Conservation (phyloP, 2,329 filamentous ascomycete species). For the Phaeophleospora eucalypticola region DNA sequence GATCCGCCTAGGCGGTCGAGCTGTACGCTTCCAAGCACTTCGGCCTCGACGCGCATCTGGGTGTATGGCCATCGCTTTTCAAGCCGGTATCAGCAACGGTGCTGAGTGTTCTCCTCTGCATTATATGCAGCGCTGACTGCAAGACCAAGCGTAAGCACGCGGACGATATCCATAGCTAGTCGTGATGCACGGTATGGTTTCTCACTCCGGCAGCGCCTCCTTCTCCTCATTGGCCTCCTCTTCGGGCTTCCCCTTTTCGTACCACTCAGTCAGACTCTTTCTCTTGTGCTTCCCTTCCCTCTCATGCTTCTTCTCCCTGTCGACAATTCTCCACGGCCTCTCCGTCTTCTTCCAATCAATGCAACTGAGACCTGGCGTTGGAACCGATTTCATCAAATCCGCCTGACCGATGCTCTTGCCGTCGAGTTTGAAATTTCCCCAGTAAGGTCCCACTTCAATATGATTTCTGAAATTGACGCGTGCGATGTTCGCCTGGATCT, state of each 20-base stretch:
- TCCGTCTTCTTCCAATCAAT: slow-evolving; percentile 36
- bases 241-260: slow-evolving; percentile 9
- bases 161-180: too few relatives aligned
- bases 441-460: slow-evolving; percentile 34
- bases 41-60: too few relatives aligned
- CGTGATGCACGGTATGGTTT: too few relatives aligned
- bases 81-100: too few relatives aligned
- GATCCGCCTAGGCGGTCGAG: too few relatives aligned
- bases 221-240: neutral
- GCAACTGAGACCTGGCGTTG: slow-evolving; percentile 37
- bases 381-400: slow-evolving; percentile 39
- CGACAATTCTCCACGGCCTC: slow-evolving; percentile 32
- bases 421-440: slow-evolving; percentile 30
- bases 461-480: slow-evolving; percentile 40
- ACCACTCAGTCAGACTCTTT: slow-evolving; percentile 32
- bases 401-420: slow-evolving; percentile 28
- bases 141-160: too few relatives aligned
- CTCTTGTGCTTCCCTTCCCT: slow-evolving; percentile 25
- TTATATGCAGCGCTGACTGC: too few relatives aligned
- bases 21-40: too few relatives aligned
- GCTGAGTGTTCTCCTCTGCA: too few relatives aligned
- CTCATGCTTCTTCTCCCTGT: slow-evolving; percentile 26
- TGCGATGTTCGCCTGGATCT: slow-evolving; percentile 38
- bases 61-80: too few relatives aligned
- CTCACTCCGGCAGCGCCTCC: too few relatives aligned